Evolutionary conservation across 2,329 filamentous ascomycete genomes (phyloP), one percentile per base, ranked within the genome.

Genomic region (Diaporthe sp.): DNA sequence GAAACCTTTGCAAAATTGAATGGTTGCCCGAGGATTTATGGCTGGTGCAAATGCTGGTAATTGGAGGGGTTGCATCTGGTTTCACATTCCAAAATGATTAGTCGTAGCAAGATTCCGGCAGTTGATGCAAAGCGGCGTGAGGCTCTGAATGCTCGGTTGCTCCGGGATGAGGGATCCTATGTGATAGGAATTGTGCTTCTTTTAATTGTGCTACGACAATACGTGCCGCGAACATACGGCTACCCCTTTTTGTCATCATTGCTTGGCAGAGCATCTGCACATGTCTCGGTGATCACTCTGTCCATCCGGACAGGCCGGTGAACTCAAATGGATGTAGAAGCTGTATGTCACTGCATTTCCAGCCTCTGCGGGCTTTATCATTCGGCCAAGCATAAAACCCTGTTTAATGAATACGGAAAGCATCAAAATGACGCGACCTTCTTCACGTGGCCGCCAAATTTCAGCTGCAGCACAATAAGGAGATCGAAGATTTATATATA

Each of bases 341-440:
- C 25, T 66, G 30, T 35, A 35, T 19, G 17, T 32, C 22, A 7
- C 13, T 35, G 10, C 6, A 17, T 47, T 12, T 50, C 5, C 61
- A 27, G 27, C 50, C 5, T 6, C 42, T n/a, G 3, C 22, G 7
- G n/a, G 27, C 61, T 50, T 66, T 1, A n/a, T 25, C 5, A 50
- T 35, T 35, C n/a, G 61, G 30, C 42, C 10, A 35, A 5, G 22
- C 13, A 35, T 22, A 9, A 35, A 65, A 66, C 6, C 27, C 32
- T 25, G 35, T 66, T 66, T 66, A 10, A 66, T 66, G 27, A 50
- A 32, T n/a, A 32, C 27, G 27, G 42, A 35, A 66, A 66, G 61
- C 61, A 66, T 66, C 6, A 50, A 9, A 25, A 15, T 19, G 25
- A 50, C 17, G 22, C 13, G 12, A 61, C 35, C 19, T 50, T 66